Conservation (phyloP, 2,329 filamentous ascomycete genomes). For the Paramyrothecium roridum region DNA sequence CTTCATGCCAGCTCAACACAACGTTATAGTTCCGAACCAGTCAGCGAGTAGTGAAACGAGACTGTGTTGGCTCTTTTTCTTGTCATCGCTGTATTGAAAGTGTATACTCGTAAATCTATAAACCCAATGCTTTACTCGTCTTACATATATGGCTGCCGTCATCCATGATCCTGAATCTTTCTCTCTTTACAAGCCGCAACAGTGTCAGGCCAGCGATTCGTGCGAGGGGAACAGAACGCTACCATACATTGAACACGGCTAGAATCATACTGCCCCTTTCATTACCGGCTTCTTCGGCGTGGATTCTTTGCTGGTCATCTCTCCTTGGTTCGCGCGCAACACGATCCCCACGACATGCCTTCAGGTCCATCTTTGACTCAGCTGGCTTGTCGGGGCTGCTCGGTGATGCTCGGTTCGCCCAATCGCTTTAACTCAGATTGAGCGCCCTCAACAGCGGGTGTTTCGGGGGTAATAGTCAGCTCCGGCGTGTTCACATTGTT, state of each 20-base stretch:
- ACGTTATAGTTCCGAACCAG: too few species aligned
- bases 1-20: too few species aligned
- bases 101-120: background rate
- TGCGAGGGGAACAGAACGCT: background rate
- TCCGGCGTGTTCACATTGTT: constrained; percentile 30
- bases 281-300: too few species aligned
- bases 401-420: constrained; percentile 33
- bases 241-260: background rate
- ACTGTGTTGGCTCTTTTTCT: too few species aligned
- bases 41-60: too few species aligned
- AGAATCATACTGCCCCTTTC: background rate
- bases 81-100: background rate
- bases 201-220: background rate
- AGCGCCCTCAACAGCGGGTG: constrained; percentile 34
- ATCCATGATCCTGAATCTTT: background rate
- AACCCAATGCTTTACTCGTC: background rate
- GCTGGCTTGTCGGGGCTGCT: constrained; percentile 23
- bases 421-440: constrained; percentile 40
- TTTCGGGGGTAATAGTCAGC: constrained; percentile 48
- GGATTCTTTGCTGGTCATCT: too few species aligned
- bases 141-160: background rate
- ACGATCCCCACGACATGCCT: background rate
- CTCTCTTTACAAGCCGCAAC: background rate
- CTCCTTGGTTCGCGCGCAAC: too few species aligned
- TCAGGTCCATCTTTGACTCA: background rate